Percentiles rank a stretch among this genome's conserved stretches.
phyloP scores from a whole-genome alignment of 352 stramenopile species.

The Plasmopara muralis region DNA sequence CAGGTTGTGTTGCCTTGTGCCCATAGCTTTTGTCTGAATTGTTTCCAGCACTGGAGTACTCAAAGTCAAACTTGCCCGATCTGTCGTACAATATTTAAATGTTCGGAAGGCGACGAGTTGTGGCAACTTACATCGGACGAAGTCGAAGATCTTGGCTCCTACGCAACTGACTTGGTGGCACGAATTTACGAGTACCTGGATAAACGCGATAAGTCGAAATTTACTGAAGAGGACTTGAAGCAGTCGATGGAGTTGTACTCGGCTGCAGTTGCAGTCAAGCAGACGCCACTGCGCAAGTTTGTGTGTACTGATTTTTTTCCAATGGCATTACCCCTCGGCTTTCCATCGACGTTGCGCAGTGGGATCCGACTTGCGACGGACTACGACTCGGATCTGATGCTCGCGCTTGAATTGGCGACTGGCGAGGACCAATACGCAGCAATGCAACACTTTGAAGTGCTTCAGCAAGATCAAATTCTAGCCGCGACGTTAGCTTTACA shows the following conservation, averaged over 20 bases:
- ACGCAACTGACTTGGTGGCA: slow-evolving; percentile 68
- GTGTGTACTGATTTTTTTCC: slow-evolving; percentile 48
- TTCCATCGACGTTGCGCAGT: slow-evolving; percentile 36
- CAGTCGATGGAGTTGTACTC: slow-evolving; percentile 42
- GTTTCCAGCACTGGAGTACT: slow-evolving; percentile 76
- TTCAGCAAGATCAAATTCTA: slow-evolving; percentile 43
- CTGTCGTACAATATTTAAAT: slow-evolving; percentile 64
- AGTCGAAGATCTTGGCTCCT: slow-evolving; percentile 62
- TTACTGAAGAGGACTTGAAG: slow-evolving; percentile 38
- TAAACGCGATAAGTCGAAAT: slow-evolving; percentile 43
- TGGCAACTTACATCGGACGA: slow-evolving; percentile 70
- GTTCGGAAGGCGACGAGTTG: slow-evolving; percentile 67
- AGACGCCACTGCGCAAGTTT: slow-evolving; percentile 44
- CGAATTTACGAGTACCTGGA: slow-evolving; percentile 78
- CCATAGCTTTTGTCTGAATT: slow-evolving; percentile 74
- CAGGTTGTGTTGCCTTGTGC: slow-evolving; percentile 65
- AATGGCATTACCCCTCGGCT: slow-evolving; percentile 38
- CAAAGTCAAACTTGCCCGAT: slow-evolving; percentile 76
- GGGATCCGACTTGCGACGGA: slow-evolving; percentile 36
- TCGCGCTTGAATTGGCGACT: slow-evolving; percentile 55
- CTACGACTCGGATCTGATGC: slow-evolving; percentile 51
- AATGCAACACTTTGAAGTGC: slow-evolving; percentile 55
- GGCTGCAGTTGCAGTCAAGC: slow-evolving; percentile 38
- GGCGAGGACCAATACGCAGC: slow-evolving; percentile 61
- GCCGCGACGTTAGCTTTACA: slow-evolving; percentile 51